Conservation (phyloP, 2,329 filamentous ascomycete species). For the Fusarium nematophilum region DNA sequence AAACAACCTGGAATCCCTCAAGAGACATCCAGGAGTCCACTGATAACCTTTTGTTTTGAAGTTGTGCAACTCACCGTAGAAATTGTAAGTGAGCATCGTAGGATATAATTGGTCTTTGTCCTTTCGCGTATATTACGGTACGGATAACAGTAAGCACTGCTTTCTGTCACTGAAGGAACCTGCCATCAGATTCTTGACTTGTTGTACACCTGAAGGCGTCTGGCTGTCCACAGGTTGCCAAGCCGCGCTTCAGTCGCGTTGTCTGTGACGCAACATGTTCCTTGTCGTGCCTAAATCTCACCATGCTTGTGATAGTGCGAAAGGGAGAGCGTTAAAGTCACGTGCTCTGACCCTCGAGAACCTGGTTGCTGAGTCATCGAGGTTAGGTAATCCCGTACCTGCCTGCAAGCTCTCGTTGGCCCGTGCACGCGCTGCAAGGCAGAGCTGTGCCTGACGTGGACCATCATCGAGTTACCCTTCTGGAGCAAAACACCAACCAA, state of each 20-base stretch:
- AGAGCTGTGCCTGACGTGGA: conserved; percentile 62
- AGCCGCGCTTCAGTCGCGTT: background rate
- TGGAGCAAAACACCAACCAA: conserved; percentile 45
- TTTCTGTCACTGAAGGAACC: no score
- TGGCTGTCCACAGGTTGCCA: no score
- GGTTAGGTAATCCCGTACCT: conserved; percentile 39
- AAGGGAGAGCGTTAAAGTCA: conserved; percentile 2
- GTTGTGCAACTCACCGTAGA: no score
- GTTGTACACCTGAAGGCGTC: no score
- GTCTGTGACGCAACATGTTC: conserved; percentile 1
- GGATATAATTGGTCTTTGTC: no score
- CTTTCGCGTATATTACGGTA: no score
- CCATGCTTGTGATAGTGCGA: background rate
- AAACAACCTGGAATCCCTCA: no score
- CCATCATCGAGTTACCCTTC: conserved; percentile 46
- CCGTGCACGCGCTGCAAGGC: conserved; percentile 48
- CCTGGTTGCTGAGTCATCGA: conserved; percentile 22
- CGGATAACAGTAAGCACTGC: no score
- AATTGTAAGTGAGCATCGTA: no score
- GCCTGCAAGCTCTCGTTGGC: conserved; percentile 40
- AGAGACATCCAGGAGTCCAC: no score
- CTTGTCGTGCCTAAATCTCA: conserved; percentile 10
- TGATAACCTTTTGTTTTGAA: no score
- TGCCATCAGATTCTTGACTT: no score
- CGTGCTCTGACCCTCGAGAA: background rate